Evolutionary conservation across 495 filamentous ascomycete species (phyloP).

Genomic region (Tetracladium setigerum): DNA sequence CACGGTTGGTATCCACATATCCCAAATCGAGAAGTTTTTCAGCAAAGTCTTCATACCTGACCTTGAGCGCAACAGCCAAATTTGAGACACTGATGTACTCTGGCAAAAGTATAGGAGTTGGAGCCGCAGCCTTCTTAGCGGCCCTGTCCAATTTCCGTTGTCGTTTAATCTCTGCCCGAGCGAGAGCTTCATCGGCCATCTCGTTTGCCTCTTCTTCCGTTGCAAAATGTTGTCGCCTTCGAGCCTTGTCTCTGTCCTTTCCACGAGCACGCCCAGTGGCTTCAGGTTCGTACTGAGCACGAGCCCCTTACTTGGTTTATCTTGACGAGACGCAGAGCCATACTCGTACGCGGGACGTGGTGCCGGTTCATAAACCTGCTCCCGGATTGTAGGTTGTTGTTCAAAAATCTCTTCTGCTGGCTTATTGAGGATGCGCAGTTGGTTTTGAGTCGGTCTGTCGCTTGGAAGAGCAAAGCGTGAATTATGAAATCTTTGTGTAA

Average conservation of each 20-base stretch:
- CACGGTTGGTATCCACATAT: slow-evolving; percentile 72
- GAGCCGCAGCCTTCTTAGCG: slow-evolving; percentile 30
- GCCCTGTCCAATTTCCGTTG: slow-evolving; percentile 17
- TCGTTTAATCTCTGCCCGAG: slow-evolving; percentile 17
- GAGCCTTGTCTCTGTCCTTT: slow-evolving; percentile 17
- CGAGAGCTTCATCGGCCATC: slow-evolving; percentile 3
- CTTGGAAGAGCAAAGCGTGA: too few relatives aligned
- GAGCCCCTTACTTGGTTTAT: too few relatives aligned
- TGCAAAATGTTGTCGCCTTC: slow-evolving; percentile 14
- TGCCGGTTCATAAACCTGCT: too few relatives aligned
- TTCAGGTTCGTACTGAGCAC: too few relatives aligned
- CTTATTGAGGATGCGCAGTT: too few relatives aligned
- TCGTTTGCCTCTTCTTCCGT: slow-evolving; percentile 11
- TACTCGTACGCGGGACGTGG: too few relatives aligned
- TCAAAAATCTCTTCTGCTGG: too few relatives aligned
- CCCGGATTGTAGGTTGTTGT: too few relatives aligned
- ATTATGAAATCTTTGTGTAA: too few relatives aligned
- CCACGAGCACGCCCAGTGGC: background rate
- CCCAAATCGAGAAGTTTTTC: slow-evolving; percentile 69
- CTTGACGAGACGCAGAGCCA: too few relatives aligned
- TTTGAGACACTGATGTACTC: slow-evolving; percentile 86
- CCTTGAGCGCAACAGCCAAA: slow-evolving; percentile 67
- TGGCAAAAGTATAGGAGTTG: slow-evolving; percentile 69
- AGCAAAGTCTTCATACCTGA: slow-evolving; percentile 66
- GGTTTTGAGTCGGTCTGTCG: too few relatives aligned